These are phyloP conservation scores for Pythium rhizo-oryzae DNA, from an alignment of 352 stramenopile species.

Conservation along the genomic window DNA sequence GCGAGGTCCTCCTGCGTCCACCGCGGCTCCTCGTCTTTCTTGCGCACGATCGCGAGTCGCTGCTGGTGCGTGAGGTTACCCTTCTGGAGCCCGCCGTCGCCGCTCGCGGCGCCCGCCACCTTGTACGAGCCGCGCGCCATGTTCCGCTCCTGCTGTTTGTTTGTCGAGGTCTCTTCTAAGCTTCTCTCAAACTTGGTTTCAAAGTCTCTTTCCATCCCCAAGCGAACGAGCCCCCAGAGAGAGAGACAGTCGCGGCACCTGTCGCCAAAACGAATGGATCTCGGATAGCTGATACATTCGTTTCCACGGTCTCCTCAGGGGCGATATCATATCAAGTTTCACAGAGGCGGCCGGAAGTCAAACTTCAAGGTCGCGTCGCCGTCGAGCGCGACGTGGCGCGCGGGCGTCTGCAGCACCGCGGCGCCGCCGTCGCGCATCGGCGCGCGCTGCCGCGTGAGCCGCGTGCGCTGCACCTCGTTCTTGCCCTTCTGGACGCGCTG, in stretches of 20 bases:
- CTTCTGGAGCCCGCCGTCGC: conserved; percentile 23
- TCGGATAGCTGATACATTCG: conserved; percentile 17
- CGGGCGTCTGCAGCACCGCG: conserved; percentile 33
- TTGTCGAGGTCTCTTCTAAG: background rate
- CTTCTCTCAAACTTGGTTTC: conserved; percentile 21
- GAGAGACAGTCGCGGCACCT: conserved; percentile 8
- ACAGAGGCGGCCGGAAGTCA: conserved; percentile 13
- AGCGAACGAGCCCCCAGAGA: background rate
- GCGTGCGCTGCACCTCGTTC: conserved; percentile 42
- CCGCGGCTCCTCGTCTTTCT: conserved; percentile 52
- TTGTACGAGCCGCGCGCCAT: background rate
- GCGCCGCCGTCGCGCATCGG: conserved; percentile 22
- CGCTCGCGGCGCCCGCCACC: conserved; percentile 3
- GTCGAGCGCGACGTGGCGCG: conserved; percentile 28
- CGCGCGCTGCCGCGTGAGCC: conserved; percentile 35
- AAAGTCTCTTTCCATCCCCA: conserved; percentile 3
- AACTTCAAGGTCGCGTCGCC: conserved; percentile 18
- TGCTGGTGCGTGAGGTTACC: conserved; percentile 67
- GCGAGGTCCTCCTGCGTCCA: conserved; percentile 61
- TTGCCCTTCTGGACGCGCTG: conserved; percentile 34
- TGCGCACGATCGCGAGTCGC: conserved; percentile 57
- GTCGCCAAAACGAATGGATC: conserved; percentile 16
- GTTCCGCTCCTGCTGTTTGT: background rate
- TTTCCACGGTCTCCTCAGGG: conserved; percentile 14
- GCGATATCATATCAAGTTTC: conserved; percentile 21